Evolutionary conservation across 2,329 filamentous ascomycete species (phyloP).

Genomic region (Dichotomopilus funicola): DNA sequence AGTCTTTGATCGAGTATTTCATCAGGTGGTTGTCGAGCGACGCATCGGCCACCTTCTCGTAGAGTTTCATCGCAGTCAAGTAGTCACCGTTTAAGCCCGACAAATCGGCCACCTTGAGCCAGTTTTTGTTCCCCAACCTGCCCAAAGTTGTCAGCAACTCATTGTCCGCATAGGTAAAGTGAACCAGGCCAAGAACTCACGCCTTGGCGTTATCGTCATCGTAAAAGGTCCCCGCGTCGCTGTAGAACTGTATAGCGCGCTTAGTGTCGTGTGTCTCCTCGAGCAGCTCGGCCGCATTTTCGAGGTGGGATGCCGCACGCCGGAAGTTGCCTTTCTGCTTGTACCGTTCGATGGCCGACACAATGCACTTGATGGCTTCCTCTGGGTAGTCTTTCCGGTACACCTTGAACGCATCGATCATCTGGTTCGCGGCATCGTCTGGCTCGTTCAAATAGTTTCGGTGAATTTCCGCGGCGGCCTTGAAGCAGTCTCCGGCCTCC

Average conservation of each 20-base stretch:
- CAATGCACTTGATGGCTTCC: constrained; percentile 73
- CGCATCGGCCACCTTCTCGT: constrained; percentile 73
- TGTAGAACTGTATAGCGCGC: constrained; percentile 74
- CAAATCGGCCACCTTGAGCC: constrained; percentile 85
- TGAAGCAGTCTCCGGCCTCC: constrained; percentile 81
- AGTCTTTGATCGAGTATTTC: constrained; percentile 92
- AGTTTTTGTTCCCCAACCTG: constrained; percentile 87
- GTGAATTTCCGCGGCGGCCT: constrained; percentile 78
- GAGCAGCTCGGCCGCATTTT: constrained; percentile 79
- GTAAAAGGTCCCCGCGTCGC: constrained; percentile 82
- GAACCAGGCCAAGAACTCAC: constrained; percentile 39
- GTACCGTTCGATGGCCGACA: constrained; percentile 77
- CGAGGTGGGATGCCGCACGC: constrained; percentile 83
- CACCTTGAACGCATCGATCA: constrained; percentile 89
- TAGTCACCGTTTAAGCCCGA: constrained; percentile 78
- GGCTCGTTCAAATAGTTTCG: constrained; percentile 77
- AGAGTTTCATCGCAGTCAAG: constrained; percentile 72
- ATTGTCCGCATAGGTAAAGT: background rate
- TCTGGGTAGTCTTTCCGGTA: constrained; percentile 81
- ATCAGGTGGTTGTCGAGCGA: constrained; percentile 86
- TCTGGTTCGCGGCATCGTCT: constrained; percentile 83
- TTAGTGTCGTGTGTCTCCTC: constrained; percentile 78
- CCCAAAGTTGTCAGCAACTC: background rate
- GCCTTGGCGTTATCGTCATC: constrained; percentile 79
- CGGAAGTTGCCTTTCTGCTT: constrained; percentile 85